These are phyloP conservation scores for Russula foetens DNA, from an alignment of 768 basidiomycete genomes.

Conservation along the genomic window DNA sequence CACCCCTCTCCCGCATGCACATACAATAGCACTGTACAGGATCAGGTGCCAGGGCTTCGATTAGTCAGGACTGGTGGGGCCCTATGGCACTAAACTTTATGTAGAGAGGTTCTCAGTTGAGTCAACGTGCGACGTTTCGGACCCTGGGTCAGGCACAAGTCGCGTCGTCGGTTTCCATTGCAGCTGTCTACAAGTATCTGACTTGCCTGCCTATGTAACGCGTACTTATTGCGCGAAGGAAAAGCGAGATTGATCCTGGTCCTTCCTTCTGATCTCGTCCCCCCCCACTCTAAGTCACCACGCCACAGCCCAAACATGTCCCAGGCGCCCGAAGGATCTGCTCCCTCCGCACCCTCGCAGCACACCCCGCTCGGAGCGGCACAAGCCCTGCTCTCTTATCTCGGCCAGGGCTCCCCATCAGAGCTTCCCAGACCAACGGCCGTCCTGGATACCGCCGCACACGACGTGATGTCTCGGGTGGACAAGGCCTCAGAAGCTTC, in stretches of 20 bases:
- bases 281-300: neutral
- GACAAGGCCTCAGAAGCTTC: too few species aligned
- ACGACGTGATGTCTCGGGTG: too few species aligned
- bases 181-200: too few species aligned
- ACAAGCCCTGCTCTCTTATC: neutral
- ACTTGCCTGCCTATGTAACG: neutral
- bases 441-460: neutral
- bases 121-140: neutral
- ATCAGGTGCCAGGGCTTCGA: too few species aligned
- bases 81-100: too few species aligned
- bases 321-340: neutral
- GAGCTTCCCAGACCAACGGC: neutral
- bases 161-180: slow-evolving; percentile 2
- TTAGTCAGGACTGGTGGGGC: too few species aligned
- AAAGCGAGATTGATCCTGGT: neutral
- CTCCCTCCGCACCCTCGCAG: neutral
- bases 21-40: too few species aligned
- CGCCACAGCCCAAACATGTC: neutral
- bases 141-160: slow-evolving; percentile 1
- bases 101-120: too few species aligned
- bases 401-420: neutral
- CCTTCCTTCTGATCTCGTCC: neutral
- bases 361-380: neutral
- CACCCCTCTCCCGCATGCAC: too few species aligned
- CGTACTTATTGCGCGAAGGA: neutral